Conservation (phyloP, 164 flowering plant genomes). For the Paratinospora sagittata region DNA sequence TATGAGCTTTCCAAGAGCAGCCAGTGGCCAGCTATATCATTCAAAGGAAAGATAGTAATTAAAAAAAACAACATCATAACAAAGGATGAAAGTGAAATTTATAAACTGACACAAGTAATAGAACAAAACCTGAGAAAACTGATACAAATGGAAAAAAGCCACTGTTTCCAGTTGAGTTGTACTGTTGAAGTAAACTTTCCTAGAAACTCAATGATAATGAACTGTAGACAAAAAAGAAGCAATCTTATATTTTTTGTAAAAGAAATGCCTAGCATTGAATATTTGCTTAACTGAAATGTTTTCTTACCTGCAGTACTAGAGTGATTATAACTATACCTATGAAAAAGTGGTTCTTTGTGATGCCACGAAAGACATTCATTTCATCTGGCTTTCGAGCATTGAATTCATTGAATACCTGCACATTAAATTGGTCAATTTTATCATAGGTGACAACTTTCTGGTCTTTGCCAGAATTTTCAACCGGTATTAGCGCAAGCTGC, state of each 20-base stretch:
- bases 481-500: no score
- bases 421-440: neutral
- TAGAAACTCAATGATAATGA: slow-evolving; percentile 62
- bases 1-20: slow-evolving; percentile 61
- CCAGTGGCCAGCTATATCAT: slow-evolving; percentile 82
- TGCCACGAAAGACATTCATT: slow-evolving; percentile 61
- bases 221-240: slow-evolving; percentile 28
- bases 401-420: slow-evolving; percentile 83
- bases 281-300: neutral
- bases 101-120: no score
- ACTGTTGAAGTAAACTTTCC: slow-evolving; percentile 73
- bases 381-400: slow-evolving; percentile 96
- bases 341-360: slow-evolving; percentile 65
- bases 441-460: no score
- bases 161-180: slow-evolving; percentile 55
- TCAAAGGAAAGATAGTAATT: no score
- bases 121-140: slow-evolving; percentile 64
- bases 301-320: slow-evolving; percentile 67
- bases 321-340: slow-evolving; percentile 63
- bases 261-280: neutral
- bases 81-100: no score
- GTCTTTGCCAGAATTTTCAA: no score
- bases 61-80: no score
- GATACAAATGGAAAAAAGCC: slow-evolving; percentile 64
- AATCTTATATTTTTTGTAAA: neutral